These are phyloP conservation scores for Aplosporella prunicola DNA, from an alignment of 2,329 filamentous ascomycete species.

Conservation along the genomic window DNA sequence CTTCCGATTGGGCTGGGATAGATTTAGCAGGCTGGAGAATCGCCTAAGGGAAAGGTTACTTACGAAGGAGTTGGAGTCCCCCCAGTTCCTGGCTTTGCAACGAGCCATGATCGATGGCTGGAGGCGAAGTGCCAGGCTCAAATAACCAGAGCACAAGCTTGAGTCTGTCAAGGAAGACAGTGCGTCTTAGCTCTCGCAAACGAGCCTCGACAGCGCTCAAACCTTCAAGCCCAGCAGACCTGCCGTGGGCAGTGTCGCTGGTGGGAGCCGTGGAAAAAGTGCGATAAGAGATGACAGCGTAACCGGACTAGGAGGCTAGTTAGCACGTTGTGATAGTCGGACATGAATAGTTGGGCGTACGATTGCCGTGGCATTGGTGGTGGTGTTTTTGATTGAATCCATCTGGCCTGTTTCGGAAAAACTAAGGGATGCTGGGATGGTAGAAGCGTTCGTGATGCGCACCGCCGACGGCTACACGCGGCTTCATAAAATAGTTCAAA, in stretches of 20 bases:
- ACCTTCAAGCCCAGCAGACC: slow-evolving; percentile 1
- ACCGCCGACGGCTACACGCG: slow-evolving; percentile 1
- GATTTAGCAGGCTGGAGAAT: slow-evolving; percentile 16
- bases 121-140: slow-evolving; percentile 3
- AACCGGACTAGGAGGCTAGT: slow-evolving; percentile 2
- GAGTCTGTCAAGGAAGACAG: slow-evolving; percentile 7
- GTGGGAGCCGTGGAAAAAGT: slow-evolving; percentile 2
- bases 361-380: slow-evolving; percentile 7
- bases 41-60: neutral
- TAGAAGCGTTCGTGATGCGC: slow-evolving; percentile 7
- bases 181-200: slow-evolving; percentile 5
- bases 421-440: slow-evolving; percentile 12
- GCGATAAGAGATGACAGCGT: slow-evolving; percentile 4
- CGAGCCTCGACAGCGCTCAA: slow-evolving; percentile 8
- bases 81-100: slow-evolving; percentile 8
- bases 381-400: slow-evolving; percentile 10
- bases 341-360: neutral
- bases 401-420: neutral
- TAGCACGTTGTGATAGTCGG: neutral
- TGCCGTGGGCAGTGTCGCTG: neutral
- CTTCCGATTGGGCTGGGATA: slow-evolving; percentile 19
- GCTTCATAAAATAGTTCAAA: slow-evolving; percentile 19
- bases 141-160: slow-evolving; percentile 11
- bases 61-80: slow-evolving; percentile 2
- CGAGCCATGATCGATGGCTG: slow-evolving; percentile 6